These are phyloP conservation scores for Salix koriyanagi DNA, from an alignment of 345 rosid genomes.

Conservation along the genomic window DNA sequence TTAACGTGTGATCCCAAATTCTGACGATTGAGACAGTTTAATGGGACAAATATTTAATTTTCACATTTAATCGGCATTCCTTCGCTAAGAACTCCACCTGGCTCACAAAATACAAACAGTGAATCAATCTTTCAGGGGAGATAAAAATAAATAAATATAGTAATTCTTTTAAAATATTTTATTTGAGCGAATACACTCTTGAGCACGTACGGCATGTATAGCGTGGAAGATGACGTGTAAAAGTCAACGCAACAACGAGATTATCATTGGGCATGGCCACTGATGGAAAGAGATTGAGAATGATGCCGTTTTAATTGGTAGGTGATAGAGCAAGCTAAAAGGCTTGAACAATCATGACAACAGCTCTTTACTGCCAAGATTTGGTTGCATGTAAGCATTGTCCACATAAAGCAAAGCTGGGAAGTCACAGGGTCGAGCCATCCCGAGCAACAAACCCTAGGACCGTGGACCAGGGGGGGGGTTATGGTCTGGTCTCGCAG, in stretches of 20 bases:
- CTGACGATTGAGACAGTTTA: neutral
- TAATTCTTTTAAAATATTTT: too few species aligned
- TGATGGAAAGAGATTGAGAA: slow-evolving; percentile 9
- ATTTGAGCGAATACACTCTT: too few species aligned
- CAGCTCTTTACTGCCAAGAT: slow-evolving; percentile 4
- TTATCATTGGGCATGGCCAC: slow-evolving; percentile 8
- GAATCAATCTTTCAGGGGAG: too few species aligned
- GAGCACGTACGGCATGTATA: too few species aligned
- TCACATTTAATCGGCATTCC: slow-evolving; percentile 6
- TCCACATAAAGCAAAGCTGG: neutral
- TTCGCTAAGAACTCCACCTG: neutral
- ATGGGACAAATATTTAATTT: neutral
- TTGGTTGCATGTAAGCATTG: neutral
- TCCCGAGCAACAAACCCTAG: too few species aligned
- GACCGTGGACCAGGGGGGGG: too few species aligned
- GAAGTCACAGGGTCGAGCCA: too few species aligned
- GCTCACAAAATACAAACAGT: neutral
- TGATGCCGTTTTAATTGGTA: slow-evolving; percentile 29
- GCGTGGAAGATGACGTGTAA: neutral
- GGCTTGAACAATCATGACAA: neutral
- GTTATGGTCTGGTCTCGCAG: too few species aligned
- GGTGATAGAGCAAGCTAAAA: slow-evolving; percentile 9
- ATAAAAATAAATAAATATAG: too few species aligned
- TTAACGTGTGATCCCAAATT: neutral
- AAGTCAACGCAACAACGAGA: slow-evolving; percentile 1